Conservation (phyloP, 768 basidiomycete species). For the Symmetrospora coprosmae region DNA sequence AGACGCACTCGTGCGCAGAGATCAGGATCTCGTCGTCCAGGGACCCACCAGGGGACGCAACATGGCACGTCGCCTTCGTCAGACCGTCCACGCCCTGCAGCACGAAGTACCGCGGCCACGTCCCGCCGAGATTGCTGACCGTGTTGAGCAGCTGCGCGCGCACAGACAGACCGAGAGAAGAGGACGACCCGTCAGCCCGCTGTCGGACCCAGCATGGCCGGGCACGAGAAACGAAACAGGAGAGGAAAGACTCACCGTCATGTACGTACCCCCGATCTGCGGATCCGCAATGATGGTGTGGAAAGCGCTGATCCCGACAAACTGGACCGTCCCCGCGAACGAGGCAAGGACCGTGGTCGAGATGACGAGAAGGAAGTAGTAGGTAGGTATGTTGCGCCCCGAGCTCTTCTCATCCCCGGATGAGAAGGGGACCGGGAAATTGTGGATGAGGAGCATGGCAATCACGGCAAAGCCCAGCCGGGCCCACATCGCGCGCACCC, state of each 20-base stretch:
- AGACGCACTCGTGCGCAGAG: conserved; percentile 72
- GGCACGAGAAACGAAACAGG: background rate
- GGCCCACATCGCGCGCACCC: conserved; percentile 84
- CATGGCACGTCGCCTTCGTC: conserved; percentile 66
- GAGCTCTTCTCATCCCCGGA: background rate
- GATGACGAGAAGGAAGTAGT: conserved; percentile 69
- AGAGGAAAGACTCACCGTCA: conserved; percentile 63
- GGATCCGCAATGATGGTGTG: conserved; percentile 94
- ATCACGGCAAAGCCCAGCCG: conserved; percentile 59
- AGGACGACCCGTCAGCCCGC: too few species aligned
- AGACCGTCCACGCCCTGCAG: conserved; percentile 91
- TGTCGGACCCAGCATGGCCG: too few species aligned
- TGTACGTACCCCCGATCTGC: conserved; percentile 93
- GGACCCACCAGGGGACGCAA: conserved; percentile 35
- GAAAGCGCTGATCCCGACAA: conserved; percentile 97
- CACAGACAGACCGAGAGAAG: background rate
- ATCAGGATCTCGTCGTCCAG: background rate
- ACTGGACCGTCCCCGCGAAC: conserved; percentile 87
- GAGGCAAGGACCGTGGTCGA: conserved; percentile 66
- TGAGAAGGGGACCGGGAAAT: conserved; percentile 64
- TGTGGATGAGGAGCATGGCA: conserved; percentile 62
- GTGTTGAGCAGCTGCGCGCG: conserved; percentile 71
- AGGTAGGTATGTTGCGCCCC: conserved; percentile 37
- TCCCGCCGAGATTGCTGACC: conserved; percentile 89
- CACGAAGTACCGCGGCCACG: conserved; percentile 93